Evolutionary conservation across 2,329 filamentous ascomycete genomes (phyloP).

Genomic region (Fusarium kyushuense): DNA sequence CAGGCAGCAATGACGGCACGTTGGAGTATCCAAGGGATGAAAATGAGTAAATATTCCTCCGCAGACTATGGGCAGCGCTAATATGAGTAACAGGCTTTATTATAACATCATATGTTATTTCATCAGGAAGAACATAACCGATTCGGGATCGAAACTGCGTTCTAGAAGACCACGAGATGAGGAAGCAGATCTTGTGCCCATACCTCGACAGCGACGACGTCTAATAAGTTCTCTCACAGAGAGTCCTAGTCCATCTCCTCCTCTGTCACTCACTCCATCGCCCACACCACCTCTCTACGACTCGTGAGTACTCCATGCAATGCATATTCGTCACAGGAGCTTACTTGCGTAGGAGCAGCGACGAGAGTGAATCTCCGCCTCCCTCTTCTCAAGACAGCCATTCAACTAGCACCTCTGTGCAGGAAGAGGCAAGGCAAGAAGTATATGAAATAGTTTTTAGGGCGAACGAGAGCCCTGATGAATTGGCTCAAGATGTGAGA

Average conservation of each 20-base stretch:
- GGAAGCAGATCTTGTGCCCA: neutral
- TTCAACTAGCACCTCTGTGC: rapidly evolving
- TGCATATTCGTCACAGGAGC: rapidly evolving
- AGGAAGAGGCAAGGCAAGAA: rapidly evolving
- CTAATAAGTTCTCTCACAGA: neutral
- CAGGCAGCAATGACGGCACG: neutral
- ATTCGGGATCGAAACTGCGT: neutral
- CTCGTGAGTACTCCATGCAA: neutral
- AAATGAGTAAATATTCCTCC: neutral
- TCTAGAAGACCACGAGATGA: neutral
- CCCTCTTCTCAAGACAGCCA: neutral
- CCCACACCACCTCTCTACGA: rapidly evolving
- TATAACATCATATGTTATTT: slow-evolving; percentile 5
- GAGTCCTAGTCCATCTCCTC: neutral
- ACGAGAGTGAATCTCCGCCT: neutral
- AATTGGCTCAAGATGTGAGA: slow-evolving; percentile 9
- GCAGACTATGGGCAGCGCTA: neutral
- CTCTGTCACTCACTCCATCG: too few relatives aligned
- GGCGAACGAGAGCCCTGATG: slow-evolving; percentile 6
- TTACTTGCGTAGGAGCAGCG: neutral
- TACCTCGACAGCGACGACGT: neutral
- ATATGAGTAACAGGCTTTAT: neutral
- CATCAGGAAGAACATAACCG: neutral
- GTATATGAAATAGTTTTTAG: rapidly evolving
- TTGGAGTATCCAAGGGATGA: slow-evolving; percentile 2